Conservation (phyloP, 805 yeast genomes). For the Yarrowia bubula region DNA sequence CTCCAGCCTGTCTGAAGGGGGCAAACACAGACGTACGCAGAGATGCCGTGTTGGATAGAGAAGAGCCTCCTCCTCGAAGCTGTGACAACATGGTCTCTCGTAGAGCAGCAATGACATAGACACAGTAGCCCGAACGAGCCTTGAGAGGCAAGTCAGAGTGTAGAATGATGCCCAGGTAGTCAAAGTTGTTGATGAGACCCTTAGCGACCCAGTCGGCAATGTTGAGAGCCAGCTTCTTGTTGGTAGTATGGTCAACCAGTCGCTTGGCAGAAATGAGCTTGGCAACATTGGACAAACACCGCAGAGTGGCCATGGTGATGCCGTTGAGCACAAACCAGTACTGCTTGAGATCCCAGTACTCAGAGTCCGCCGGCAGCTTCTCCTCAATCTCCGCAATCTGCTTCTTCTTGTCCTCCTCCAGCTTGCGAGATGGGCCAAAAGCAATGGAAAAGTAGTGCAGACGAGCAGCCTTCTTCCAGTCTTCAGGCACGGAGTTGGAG, state of each 20-base stretch:
- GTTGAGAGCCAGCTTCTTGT: conserved; percentile 16
- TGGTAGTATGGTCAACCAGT: conserved; percentile 12
- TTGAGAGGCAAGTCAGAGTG: conserved; percentile 24
- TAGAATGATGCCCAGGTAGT: conserved; percentile 2
- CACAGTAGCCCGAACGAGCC: conserved; percentile 21
- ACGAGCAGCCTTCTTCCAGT: conserved; percentile 25
- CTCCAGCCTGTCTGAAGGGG: conserved; percentile 37
- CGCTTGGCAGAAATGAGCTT: conserved; percentile 13
- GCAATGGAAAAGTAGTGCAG: conserved; percentile 5
- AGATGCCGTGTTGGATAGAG: conserved; percentile 3
- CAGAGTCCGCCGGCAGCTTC: conserved; percentile 3
- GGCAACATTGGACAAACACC: conserved; percentile 4
- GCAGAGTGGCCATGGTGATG: conserved; percentile 21
- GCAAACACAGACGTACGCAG: conserved; percentile 32
- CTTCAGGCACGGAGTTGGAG: conserved; percentile 23
- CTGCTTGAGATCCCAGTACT: conserved; percentile 19
- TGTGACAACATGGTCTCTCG: conserved; percentile 12
- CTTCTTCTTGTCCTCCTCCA: conserved; percentile 21
- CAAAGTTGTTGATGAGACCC: conserved; percentile 19
- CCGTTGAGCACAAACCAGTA: conserved; percentile 25
- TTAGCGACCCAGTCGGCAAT: conserved; percentile 25
- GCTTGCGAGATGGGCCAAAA: conserved; percentile 12
- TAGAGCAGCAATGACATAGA: conserved; percentile 17
- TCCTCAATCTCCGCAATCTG: conserved; percentile 15
- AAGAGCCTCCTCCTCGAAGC: neutral